Percentiles rank a stretch among this genome's conserved stretches.
These are phyloP conservation scores for Saccharomycopsis fibuligera DNA, from an alignment of 805 yeast genomes.

Conservation along the genomic window DNA sequence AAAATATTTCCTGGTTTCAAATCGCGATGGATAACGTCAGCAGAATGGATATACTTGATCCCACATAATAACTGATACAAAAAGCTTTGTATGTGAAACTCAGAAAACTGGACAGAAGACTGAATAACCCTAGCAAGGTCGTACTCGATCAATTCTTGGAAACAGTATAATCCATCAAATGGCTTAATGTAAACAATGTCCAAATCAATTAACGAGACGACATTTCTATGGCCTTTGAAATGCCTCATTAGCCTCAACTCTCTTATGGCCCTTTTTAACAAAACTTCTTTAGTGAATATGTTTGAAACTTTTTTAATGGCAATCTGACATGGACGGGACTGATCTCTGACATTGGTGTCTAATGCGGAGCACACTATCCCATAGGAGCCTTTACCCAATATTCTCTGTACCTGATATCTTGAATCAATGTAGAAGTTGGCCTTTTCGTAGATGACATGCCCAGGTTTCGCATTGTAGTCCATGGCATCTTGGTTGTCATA, in stretches of 20 bases:
- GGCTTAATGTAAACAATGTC: conserved; percentile 63
- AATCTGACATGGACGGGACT: conserved; percentile 31
- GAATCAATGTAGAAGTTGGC: conserved; percentile 57
- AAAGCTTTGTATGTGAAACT: conserved; percentile 71
- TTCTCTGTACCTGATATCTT: conserved; percentile 49
- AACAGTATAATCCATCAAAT: conserved; percentile 82
- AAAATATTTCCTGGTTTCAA: conserved; percentile 87
- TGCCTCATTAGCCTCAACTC: conserved; percentile 77
- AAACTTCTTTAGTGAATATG: conserved; percentile 59
- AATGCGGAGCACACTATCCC: conserved; percentile 78
- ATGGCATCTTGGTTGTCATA: too few relatives aligned
- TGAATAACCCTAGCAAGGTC: conserved; percentile 80
- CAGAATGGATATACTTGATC: conserved; percentile 81
- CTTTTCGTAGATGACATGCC: conserved; percentile 37
- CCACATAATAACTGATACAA: conserved; percentile 82
- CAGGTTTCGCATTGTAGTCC: conserved; percentile 13
- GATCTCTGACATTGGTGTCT: conserved; percentile 33
- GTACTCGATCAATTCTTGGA: conserved; percentile 77
- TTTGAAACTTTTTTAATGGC: conserved; percentile 80
- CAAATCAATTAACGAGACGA: conserved; percentile 65
- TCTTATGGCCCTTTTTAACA: conserved; percentile 73
- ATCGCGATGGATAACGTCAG: conserved; percentile 88
- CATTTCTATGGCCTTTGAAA: conserved; percentile 82
- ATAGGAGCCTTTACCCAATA: conserved; percentile 80
- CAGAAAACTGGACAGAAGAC: conserved; percentile 71